These are phyloP conservation scores for Gypsophila paniculata DNA, from an alignment of 179 eudicot species.

Conservation along the genomic window DNA sequence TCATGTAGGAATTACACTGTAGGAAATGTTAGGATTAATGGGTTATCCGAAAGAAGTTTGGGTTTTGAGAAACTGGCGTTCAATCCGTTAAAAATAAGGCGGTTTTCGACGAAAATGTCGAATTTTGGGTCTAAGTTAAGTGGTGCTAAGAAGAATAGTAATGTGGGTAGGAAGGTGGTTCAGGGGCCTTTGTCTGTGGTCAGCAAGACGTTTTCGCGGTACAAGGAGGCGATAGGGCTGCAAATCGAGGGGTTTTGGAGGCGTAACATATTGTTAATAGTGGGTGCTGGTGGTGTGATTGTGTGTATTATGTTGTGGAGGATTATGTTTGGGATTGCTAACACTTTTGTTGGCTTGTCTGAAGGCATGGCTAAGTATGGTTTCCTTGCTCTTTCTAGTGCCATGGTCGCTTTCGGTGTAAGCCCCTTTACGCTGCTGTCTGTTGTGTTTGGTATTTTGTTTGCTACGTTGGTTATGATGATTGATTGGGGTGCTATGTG, in stretches of 20 bases:
- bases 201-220: conserved; percentile 43
- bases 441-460: not conserved
- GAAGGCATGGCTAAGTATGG: conserved; percentile 99
- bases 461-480: no score
- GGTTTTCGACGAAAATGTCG: conserved; percentile 30
- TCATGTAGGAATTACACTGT: conserved; percentile 18
- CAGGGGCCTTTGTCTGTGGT: conserved; percentile 50
- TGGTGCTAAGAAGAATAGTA: conserved; percentile 28
- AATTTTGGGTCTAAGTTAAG: conserved; percentile 29
- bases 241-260: conserved; percentile 94
- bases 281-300: conserved; percentile 68
- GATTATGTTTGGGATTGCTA: conserved; percentile 85
- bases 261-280: conserved; percentile 61
- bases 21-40: conserved; percentile 15
- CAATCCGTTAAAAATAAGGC: conserved; percentile 38
- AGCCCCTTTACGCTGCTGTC: conserved; percentile 42
- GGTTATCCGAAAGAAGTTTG: conserved; percentile 14
- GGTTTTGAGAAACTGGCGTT: conserved; percentile 32
- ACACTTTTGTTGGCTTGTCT: conserved; percentile 74
- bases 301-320: conserved; percentile 81
- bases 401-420: conserved; percentile 90
- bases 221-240: conserved; percentile 59
- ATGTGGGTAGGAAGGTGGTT: conserved; percentile 44
- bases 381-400: conserved; percentile 83
- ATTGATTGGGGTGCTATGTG: no score